These are phyloP conservation scores for Brassica balearica DNA, from an alignment of 441 rosid species.

Conservation along the genomic window DNA sequence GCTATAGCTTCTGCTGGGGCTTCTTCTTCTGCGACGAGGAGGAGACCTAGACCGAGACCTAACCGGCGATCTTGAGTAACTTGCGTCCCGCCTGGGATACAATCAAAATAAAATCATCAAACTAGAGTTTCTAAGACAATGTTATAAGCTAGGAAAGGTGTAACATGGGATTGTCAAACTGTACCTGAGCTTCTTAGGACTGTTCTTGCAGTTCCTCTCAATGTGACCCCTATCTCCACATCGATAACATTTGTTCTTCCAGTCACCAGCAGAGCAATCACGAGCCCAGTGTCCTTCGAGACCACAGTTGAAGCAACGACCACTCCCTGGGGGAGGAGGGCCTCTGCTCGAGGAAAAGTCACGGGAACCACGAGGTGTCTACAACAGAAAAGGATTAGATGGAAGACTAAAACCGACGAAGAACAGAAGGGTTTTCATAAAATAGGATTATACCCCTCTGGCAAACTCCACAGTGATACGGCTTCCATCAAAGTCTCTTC, in stretches of 20 bases:
- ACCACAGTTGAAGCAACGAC: constrained; percentile 90
- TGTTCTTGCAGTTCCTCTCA: constrained; percentile 84
- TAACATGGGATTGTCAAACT: neutral
- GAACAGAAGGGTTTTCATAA: neutral
- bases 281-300: constrained; percentile 95
- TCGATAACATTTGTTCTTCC: constrained; percentile 88
- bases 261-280: constrained; percentile 85
- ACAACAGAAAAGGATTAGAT: neutral
- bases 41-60: constrained; percentile 51
- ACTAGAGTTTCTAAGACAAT: neutral
- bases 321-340: constrained; percentile 86
- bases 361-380: constrained; percentile 70
- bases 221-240: constrained; percentile 88
- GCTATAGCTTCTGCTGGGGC: constrained; percentile 47
- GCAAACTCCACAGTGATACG: constrained; percentile 77
- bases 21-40: constrained; percentile 50
- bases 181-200: constrained; percentile 72
- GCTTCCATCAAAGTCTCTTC: constrained; percentile 76
- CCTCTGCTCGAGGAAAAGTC: constrained; percentile 70
- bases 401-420: neutral
- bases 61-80: constrained; percentile 71
- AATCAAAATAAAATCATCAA: neutral
- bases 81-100: constrained; percentile 48
- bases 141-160: neutral
- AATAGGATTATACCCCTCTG: constrained; percentile 56